These are phyloP conservation scores for Chytridiales sp. DNA, from an alignment of 371 early-diverging fungal species.

Conservation along the genomic window DNA sequence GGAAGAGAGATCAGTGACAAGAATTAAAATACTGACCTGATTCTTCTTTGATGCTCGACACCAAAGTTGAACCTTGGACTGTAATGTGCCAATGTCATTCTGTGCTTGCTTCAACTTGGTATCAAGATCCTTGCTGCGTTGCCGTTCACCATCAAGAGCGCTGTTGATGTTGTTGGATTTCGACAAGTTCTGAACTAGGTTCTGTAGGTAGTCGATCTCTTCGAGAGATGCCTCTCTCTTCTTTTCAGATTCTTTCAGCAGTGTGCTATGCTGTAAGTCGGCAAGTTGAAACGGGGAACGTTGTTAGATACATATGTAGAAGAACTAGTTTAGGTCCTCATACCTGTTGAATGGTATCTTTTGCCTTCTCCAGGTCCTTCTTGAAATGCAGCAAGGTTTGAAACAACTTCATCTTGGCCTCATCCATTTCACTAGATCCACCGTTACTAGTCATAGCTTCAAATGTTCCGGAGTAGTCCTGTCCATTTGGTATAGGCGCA, in stretches of 20 bases:
- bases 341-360: conserved; percentile 29
- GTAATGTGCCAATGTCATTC: conserved; percentile 6
- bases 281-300: too few relatives aligned
- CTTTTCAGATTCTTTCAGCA: conserved; percentile 10
- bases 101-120: conserved; percentile 10
- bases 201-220: conserved; percentile 2
- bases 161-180: not conserved
- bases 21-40: conserved; percentile 5
- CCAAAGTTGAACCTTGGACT: conserved; percentile 11
- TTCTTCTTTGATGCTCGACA: conserved; percentile 20
- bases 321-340: too few relatives aligned
- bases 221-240: conserved; percentile 4
- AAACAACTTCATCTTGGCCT: conserved; percentile 18
- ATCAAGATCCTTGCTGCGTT: conserved; percentile 3
- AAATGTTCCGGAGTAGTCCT: not conserved
- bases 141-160: conserved; percentile 9
- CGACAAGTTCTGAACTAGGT: conserved; percentile 9
- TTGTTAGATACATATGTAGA: too few relatives aligned
- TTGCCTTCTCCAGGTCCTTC: conserved; percentile 27
- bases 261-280: conserved; percentile 4
- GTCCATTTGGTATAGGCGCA: not conserved
- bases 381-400: conserved; percentile 31
- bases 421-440: conserved; percentile 13
- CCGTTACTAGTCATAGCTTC: too few relatives aligned
- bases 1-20: conserved; percentile 9